Evolutionary conservation across 2,329 filamentous ascomycete genomes (phyloP), one percentile per base, ranked within the genome.

Genomic region (Botrytis hyacinthi): DNA sequence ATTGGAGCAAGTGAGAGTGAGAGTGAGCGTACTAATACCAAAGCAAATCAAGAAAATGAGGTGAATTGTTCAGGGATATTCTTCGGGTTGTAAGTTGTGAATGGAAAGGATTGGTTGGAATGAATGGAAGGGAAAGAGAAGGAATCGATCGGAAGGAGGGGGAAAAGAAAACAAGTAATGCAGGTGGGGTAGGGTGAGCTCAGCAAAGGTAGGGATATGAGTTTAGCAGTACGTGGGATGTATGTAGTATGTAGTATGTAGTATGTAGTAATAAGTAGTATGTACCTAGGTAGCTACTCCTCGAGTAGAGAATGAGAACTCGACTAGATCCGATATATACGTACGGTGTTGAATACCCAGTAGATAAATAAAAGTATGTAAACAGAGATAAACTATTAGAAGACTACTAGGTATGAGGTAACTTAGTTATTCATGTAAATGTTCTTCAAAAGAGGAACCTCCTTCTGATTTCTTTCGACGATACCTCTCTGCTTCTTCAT

Each of bases 141-240:
- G 69, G 69, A 61, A 71, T 48, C 57, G 26, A 63, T 71, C n/a
- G 57, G 57, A 71, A 62, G 69, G 57, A 62, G 57, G 68, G 29
- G 37, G 18, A 46, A 46, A 26, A n/a, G 51, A 69, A 57, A 63
- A 42, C 60, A 63, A 20, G 44, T 48, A 37, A 37, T 48, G 32
- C 32, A 67, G 63, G 42, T 61, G 51, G 67, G 54, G 66, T 57
- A 40, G 7, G 66, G 60, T 62, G 37, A 67, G 44, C 40, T 44
- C 40, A 51, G 63, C 9, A 51, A 5, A 66, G 63, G 63, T 46
- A 66, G 44, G 42, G 60, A 42, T n/a, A 18, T 44, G 44, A 44
- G 65, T 42, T 42, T 14, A 37, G 8, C 40, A 32, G 37, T 40
- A 40, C 10, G 37, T 40, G 10, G 8, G 8, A 37, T 37, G 35